These are phyloP conservation scores for Lojkania enalia DNA, from an alignment of 2,329 filamentous ascomycete genomes.

Conservation along the genomic window DNA sequence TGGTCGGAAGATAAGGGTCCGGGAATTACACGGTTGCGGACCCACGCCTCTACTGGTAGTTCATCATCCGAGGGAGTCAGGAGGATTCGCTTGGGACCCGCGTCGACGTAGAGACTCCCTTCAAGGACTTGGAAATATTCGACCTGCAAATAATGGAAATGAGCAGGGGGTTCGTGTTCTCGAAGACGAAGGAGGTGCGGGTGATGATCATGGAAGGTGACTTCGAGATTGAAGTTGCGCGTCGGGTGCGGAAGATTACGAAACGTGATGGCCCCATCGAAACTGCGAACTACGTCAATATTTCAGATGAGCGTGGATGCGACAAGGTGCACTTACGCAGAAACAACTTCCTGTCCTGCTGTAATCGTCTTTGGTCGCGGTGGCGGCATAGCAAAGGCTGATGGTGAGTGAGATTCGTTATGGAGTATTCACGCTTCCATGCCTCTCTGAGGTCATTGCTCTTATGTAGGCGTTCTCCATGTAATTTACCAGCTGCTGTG, in stretches of 20 bases:
- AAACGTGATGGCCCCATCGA: constrained; percentile 6
- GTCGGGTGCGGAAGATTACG: constrained; percentile 2
- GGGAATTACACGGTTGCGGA: constrained; percentile 2
- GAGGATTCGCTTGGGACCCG: constrained; percentile 21
- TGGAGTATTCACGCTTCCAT: too few species aligned
- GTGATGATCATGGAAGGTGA: constrained; percentile 11
- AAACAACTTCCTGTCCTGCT: constrained; percentile 3
- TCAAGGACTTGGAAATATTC: constrained; percentile 32
- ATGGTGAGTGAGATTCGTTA: too few species aligned
- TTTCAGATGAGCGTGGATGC: too few species aligned
- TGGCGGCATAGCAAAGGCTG: too few species aligned
- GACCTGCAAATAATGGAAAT: constrained; percentile 35
- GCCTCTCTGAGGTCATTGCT: too few species aligned
- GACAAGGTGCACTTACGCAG: too few species aligned
- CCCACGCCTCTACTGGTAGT: constrained; percentile 1
- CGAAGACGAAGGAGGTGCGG: constrained; percentile 5
- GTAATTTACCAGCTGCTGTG: too few species aligned
- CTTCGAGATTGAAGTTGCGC: constrained; percentile 8
- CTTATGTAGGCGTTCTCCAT: too few species aligned
- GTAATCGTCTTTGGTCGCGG: constrained; percentile 6
- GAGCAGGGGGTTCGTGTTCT: constrained; percentile 24
- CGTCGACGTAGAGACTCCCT: constrained; percentile 29
- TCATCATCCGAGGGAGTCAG: constrained; percentile 29
- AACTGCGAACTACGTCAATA: too few species aligned
- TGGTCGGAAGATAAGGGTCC: constrained; percentile 1